Evolutionary conservation across 1,284 basidiomycete genomes (phyloP), one percentile per base, ranked within the genome.

Genomic region (Apiotrichum sp.): DNA sequence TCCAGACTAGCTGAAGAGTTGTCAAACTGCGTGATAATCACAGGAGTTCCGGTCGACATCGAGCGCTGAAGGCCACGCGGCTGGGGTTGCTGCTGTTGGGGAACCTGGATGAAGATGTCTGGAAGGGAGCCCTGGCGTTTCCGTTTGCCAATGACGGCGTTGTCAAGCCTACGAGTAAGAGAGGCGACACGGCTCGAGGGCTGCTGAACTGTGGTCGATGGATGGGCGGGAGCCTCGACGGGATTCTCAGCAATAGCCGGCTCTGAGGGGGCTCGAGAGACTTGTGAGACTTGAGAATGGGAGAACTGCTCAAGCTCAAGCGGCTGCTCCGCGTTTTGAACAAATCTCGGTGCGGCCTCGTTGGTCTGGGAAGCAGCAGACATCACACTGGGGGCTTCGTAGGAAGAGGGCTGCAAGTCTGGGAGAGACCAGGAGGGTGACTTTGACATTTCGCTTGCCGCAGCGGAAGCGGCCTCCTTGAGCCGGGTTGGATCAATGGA

Each of bases 61-160:
- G 59, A 61, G 8, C 59, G 59, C 53, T 61, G 59, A 7, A 61
- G 43, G 32, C 38, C 45, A 7, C 52, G 52, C 6, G 52, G 39
- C 35, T 48, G 22, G 44, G 52, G 47, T 42, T 29, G 52, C 33
- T 44, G 40, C 40, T 41, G 40, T 14, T 41, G 40, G 44, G 40
- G 46, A 9, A 52, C 41, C 34, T 44, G 59, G 31, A 56, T 58
- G 48, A 36, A 44, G 16, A 56, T 44, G 33, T 61, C 59, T 3
- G 59, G 59, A 14, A 61, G 54, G 13, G 56, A 58, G n/a, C 53
- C 51, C 43, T 61, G 59, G 47, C 58, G 59, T 35, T 57, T 57
- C 14, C 56, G 50, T 38, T 61, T 61, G 51, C 40, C 51, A 36
- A 52, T 42, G 39, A 32, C 29, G 1, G 31, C 7, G 40, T n/a